Evolutionary conservation across 164 flowering plant genomes (phyloP).

Genomic region (Umbellularia californica): DNA sequence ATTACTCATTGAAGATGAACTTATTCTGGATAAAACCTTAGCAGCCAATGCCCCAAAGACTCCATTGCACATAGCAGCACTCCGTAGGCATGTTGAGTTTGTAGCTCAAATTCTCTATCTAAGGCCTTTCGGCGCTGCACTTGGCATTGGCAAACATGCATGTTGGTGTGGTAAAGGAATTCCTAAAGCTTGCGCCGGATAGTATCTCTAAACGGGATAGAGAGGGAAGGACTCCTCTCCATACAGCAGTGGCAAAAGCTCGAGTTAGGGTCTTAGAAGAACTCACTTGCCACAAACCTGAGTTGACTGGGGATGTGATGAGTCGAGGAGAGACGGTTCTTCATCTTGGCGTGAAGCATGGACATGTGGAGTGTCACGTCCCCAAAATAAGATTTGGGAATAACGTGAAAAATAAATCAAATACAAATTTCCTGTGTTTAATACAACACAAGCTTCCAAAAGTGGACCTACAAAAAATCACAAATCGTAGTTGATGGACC

Average conservation of each 20-base stretch:
- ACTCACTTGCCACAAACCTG: conserved; percentile 10
- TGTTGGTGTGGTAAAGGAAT: conserved; percentile 12
- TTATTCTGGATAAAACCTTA: conserved; percentile 17
- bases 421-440: too few relatives aligned
- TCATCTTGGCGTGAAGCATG: conserved; percentile 25
- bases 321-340: conserved; percentile 25
- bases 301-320: conserved; percentile 2
- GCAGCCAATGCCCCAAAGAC: conserved; percentile 11
- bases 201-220: conserved; percentile 6
- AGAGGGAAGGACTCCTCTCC: conserved; percentile 28
- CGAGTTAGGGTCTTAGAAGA: conserved; percentile 18
- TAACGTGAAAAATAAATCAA: too few relatives aligned
- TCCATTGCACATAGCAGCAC: conserved; percentile 11
- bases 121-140: conserved; percentile 18
- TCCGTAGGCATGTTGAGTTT: not conserved
- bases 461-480: too few relatives aligned
- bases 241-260: conserved; percentile 30
- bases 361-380: too few relatives aligned
- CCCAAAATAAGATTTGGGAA: too few relatives aligned
- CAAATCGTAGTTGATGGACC: too few relatives aligned
- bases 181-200: not conserved
- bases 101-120: not conserved
- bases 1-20: conserved; percentile 20
- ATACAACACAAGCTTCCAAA: too few relatives aligned
- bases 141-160: conserved; percentile 25